Base-by-base conservation (phyloP, 2,329 filamentous ascomycete genomes). In the Claviceps maximensis region DNA sequence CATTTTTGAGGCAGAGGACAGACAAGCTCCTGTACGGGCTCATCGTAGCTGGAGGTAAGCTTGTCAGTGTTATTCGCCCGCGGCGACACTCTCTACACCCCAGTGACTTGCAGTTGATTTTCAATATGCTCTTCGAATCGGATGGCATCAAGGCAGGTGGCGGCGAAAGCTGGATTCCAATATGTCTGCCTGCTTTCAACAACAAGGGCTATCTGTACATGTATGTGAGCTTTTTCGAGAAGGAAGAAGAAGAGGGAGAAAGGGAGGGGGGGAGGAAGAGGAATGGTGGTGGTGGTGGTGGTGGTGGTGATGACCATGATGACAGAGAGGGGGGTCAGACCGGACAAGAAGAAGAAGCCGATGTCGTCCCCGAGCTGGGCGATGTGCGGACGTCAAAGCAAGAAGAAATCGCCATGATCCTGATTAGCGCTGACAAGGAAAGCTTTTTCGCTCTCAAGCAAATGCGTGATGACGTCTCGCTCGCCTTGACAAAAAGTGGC, bases 41-140 rank as follows among this genome's bases (percentile, higher is more conserved):
- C 13, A 84, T 98, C 55, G 91, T 96, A 17, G 93, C 93, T 4
- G 89, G 90, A 13, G 91, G 90, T 5, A 85, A 86, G 62, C 83
- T 98, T 6, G 93, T 98, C 58, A 96, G 90, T 64, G 94, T 98
- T 40, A 86, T 97, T 54, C 79, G 93, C 40, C 94, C 94, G 6
- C 90, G 94, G 60, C 88, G 93, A 54, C 93, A 98, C 67, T 96
- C 90, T 0, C 76, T 98, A 2, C 94, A 98, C 61, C 93, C 94
- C 0, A 91, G 90, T 57, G 93, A 98, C 65, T 76, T 98, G 25
- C 91, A 96, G 63, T 79, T 98, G 47, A 90, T 98, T 56, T 98
- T 98, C 76, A 97, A 97, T 65, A 98, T 98, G 94, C 81, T 98
- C 2, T 98, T 98, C 62, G 90, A 95, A 70, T 93, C 91, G 2